A percentile compares a stretch with the other conserved stretches of the same genome.
Evolutionary conservation across 441 rosid genomes (phyloP).

Genomic region (Croton setiger): DNA sequence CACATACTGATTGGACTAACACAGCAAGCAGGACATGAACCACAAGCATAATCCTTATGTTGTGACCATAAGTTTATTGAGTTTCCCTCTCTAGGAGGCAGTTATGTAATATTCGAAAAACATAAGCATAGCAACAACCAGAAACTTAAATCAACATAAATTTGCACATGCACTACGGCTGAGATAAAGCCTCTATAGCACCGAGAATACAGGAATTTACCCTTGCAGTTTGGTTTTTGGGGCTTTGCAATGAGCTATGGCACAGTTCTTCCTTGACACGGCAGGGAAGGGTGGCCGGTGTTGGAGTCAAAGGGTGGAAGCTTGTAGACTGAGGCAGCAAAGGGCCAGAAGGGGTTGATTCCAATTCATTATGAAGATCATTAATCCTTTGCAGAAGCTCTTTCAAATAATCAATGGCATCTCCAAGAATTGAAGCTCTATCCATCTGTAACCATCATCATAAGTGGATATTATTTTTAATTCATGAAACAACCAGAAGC

Average conservation of each 20-base stretch:
- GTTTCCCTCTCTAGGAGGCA: not conserved
- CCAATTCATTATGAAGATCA: constrained; percentile 60
- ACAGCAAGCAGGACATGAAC: not conserved
- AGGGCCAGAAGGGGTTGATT: constrained; percentile 41
- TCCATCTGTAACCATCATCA: constrained; percentile 44
- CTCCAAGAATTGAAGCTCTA: constrained; percentile 67
- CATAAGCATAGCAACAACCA: not conserved
- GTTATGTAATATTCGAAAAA: too few relatives aligned
- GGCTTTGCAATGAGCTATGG: constrained; percentile 47
- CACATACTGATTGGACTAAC: not conserved
- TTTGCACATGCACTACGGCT: not conserved
- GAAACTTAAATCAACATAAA: not conserved
- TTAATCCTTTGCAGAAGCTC: constrained; percentile 65
- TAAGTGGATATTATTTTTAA: not conserved
- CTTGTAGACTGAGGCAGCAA: constrained; percentile 37
- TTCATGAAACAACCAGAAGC: not conserved
- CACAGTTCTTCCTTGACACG: constrained; percentile 53
- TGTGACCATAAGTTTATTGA: not conserved
- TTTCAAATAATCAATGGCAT: constrained; percentile 61
- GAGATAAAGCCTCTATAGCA: not conserved
- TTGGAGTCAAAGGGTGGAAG: constrained; percentile 57
- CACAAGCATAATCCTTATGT: not conserved
- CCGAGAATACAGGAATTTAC: constrained; percentile 24
- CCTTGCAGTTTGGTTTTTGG: constrained; percentile 57
- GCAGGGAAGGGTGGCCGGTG: constrained; percentile 44